phyloP scores from a whole-genome alignment of 768 basidiomycete species.

The Pleurotus giganteus region DNA sequence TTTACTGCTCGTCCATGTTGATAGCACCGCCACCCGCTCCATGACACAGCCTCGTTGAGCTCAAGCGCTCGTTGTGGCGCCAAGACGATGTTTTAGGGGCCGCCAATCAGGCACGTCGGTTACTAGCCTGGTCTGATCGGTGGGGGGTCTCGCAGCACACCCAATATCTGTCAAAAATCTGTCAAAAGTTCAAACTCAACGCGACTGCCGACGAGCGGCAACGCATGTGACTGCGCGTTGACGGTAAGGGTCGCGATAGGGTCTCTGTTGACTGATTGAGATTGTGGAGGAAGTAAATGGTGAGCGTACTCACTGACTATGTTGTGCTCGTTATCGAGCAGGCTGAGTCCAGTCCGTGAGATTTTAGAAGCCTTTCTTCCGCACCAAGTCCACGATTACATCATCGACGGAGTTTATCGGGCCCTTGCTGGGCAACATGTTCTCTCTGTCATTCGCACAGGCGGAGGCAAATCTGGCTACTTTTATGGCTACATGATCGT shows the following conservation, averaged over 20 bases:
- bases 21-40: too few species aligned
- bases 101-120: too few species aligned
- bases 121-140: too few species aligned
- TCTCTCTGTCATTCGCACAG: slow-evolving; percentile 2
- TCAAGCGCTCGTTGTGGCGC: too few species aligned
- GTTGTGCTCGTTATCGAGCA: not conserved
- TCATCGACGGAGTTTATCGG: slow-evolving; percentile 16
- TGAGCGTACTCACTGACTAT: not conserved
- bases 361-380: not conserved
- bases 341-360: not conserved
- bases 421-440: slow-evolving; percentile 12
- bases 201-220: not conserved
- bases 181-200: slow-evolving; percentile 1
- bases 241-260: not conserved
- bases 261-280: not conserved
- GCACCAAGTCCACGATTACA: slow-evolving; percentile 16
- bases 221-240: not conserved
- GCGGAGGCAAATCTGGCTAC: slow-evolving; percentile 4
- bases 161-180: slow-evolving; percentile 2
- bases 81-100: too few species aligned
- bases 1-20: too few species aligned
- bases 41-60: too few species aligned
- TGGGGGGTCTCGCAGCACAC: too few species aligned
- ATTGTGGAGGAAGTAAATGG: not conserved
- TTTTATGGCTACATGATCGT: slow-evolving; percentile 3